Evolutionary conservation across 305 asterid genomes (phyloP), one percentile per base, ranked within the genome.

Genomic region (Solanum chacoense): DNA sequence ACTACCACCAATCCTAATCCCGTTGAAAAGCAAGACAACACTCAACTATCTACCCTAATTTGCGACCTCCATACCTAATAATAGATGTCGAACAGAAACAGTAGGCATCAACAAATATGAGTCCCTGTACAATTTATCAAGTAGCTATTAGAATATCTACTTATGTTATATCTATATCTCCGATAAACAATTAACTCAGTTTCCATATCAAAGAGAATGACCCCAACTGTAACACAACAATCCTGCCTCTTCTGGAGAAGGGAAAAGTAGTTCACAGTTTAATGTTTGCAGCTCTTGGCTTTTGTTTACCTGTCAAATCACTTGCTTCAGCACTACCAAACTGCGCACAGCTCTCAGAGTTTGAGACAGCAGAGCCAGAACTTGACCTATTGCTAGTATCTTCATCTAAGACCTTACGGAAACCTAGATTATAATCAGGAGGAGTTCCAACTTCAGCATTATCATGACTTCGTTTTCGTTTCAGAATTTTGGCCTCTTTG

Each of bases 351-450:
- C 98, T 96, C 94, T 97, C 99, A 2, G 96, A 89, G 93, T 96
- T 94, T 63, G 99, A 97, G 87, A 96, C 92, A 71, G 99, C 99
- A 80, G 99, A 97, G 80, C 99, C 99, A 73, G 99, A 97, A 90
- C 99, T 96, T 32, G 99, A 97, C 90, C 99, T 91, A 88, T 97
- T 97, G 90, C 99, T 97, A 24, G 94, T 93, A 88, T 96, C 99
- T 89, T 97, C 99, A 84, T 96, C 99, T 31, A 93, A 90, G 59
- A 73, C 90, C 93, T 91, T 95, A 18, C 93, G 94, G 31, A 92
- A 90, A 76, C 96, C 95, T 65, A 89, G 94, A 90, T 89, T 89
- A 91, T 92, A 92, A 79, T 94, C 97, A n/a, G 92, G 93, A 80
- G 93, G 91, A 92, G 88, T 91, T 90, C 93, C 96, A 90, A 88